phyloP scores from a whole-genome alignment of 2,329 filamentous ascomycete genomes.

The Teratosphaeria pseudoeucalypti region DNA sequence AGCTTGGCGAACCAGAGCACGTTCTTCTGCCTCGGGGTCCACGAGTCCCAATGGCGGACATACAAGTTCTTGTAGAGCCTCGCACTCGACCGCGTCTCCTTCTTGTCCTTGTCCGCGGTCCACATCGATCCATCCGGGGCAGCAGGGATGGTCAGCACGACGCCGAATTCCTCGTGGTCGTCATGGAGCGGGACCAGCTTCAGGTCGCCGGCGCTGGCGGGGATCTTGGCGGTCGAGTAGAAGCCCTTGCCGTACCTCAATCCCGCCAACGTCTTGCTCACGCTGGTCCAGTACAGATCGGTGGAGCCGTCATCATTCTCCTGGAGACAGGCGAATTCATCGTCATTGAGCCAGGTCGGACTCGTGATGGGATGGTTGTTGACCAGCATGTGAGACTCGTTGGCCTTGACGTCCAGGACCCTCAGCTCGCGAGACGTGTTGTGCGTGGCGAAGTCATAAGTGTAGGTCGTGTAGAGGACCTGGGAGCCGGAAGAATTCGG shows the following conservation, averaged over 20 bases:
- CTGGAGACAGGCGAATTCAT: slow-evolving; percentile 47
- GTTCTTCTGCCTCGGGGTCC: slow-evolving; percentile 39
- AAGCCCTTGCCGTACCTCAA: slow-evolving; percentile 16
- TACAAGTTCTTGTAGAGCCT: slow-evolving; percentile 41
- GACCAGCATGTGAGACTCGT: slow-evolving; percentile 55
- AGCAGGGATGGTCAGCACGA: slow-evolving; percentile 49
- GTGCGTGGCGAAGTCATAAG: slow-evolving; percentile 72
- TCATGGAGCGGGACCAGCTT: slow-evolving; percentile 32
- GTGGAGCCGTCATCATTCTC: slow-evolving; percentile 33
- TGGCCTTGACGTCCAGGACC: slow-evolving; percentile 57
- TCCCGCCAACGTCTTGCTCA: slow-evolving; percentile 4
- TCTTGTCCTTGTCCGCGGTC: slow-evolving; percentile 39
- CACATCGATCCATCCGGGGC: slow-evolving; percentile 57
- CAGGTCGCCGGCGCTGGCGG: slow-evolving; percentile 39
- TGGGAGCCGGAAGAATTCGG: slow-evolving; percentile 59
- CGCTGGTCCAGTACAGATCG: slow-evolving; percentile 12
- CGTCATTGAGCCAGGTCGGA: slow-evolving; percentile 65
- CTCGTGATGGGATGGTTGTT: slow-evolving; percentile 57
- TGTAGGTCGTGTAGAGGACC: slow-evolving; percentile 58
- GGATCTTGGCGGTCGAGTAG: slow-evolving; percentile 33
- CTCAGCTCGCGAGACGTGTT: slow-evolving; percentile 58
- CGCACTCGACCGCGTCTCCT: slow-evolving; percentile 30
- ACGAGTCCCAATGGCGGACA: slow-evolving; percentile 45
- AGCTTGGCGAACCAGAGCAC: slow-evolving; percentile 41
- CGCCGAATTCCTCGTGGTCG: slow-evolving; percentile 24